Base-by-base conservation (phyloP, 331 rosid species). In the Quercus tomentella region DNA sequence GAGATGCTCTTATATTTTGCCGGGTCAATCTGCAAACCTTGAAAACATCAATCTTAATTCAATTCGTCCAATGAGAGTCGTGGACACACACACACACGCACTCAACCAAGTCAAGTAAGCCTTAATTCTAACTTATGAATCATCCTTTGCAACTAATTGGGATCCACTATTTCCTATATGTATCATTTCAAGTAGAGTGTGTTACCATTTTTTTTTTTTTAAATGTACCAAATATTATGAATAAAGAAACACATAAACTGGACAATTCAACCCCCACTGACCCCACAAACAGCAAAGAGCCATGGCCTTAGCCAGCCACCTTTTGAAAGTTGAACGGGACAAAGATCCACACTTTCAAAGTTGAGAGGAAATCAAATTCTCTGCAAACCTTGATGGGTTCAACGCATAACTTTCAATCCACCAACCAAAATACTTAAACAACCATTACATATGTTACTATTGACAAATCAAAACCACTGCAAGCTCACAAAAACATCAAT, bases 1-100 rank as follows among this genome's bases (percentile, higher is more conserved):
- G 81, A 10, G 35, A 87, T 70, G 83, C 81, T 86, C 84, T 86
- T 92, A 81, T 94, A 94, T 89, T 91, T 94, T 35, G 76, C 63
- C 6, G 94, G 92, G 79, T 94, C 83, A 83, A 90, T 90, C 98
- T 93, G 77, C 58, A 80, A 25, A 62, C 4, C 63, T 56, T 31
- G 56, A 41, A 25, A 30, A 65, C 23, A 56, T 74, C 49, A 56
- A n/a, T 18, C 22, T 43, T 28, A 28, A 0, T 23, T 6, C 70
- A 71, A 33, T 55, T 18, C 41, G 8, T 23, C 57, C 37, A 21
- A 71, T 6, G 31, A 22, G n/a, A 23, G 7, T 12, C 6, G 0
- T 30, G 31, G 31, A 43, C 2, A 25, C 15, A 25, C 15, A 60
- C 30, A 10, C 6, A 4, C 35, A 41, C 41, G 7, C 45, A 41